phyloP scores from a whole-genome alignment of 1,284 basidiomycete genomes.

The Apiotrichum gracile region DNA sequence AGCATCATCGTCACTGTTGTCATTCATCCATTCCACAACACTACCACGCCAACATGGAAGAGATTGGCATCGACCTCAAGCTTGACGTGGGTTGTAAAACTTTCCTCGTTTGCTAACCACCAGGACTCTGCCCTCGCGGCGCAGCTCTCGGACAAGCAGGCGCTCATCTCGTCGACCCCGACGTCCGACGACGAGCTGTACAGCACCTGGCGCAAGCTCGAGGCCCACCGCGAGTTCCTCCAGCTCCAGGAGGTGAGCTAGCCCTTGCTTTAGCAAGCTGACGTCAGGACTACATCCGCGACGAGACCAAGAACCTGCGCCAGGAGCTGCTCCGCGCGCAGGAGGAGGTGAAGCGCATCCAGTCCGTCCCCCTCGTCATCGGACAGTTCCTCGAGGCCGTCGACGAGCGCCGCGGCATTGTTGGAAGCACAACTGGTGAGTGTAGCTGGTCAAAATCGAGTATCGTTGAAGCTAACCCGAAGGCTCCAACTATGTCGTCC shows the following conservation, averaged over 20 bases:
- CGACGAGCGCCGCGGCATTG: conserved; percentile 95
- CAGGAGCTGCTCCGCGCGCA: conserved; percentile 96
- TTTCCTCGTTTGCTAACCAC: background rate
- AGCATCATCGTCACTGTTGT: background rate
- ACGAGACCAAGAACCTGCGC: conserved; percentile 96
- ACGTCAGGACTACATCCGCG: conserved; percentile 80
- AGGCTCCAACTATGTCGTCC: conserved; percentile 94
- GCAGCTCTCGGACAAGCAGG: conserved; percentile 79
- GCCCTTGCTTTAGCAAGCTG: background rate
- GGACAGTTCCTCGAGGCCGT: conserved; percentile 99
- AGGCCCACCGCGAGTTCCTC: conserved; percentile 86
- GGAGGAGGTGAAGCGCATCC: conserved; percentile 99
- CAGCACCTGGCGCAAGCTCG: conserved; percentile 89
- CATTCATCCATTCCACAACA: conserved; percentile 5
- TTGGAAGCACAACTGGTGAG: conserved; percentile 84
- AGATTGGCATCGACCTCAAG: conserved; percentile 67
- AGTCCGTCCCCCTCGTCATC: conserved; percentile 98
- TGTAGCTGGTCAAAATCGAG: background rate
- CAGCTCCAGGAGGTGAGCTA: conserved; percentile 73
- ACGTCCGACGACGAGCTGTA: conserved; percentile 81
- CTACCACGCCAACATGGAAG: conserved; percentile 44
- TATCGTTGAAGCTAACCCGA: background rate
- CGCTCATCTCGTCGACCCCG: conserved; percentile 72
- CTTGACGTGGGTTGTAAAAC: conserved; percentile 59
- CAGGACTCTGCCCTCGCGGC: conserved; percentile 88